Base-by-base conservation (phyloP, 176 grass and related monocot genomes). In the Tuctoria greenei region DNA sequence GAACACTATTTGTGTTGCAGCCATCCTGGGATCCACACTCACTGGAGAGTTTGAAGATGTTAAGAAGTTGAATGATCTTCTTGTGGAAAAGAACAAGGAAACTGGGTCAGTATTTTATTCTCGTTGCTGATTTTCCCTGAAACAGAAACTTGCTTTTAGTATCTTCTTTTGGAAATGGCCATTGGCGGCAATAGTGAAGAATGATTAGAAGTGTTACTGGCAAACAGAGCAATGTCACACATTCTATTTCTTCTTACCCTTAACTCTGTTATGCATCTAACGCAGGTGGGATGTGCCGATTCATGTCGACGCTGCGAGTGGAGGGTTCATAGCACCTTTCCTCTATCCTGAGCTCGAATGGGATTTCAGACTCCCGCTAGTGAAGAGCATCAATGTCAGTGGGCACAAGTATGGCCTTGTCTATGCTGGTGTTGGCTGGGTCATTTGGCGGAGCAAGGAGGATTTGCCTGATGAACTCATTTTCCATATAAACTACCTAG, bases 381-480 rank as follows among this genome's bases (percentile, higher is more conserved):
- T 95, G 43, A 95, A 87, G 83, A 95, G 92, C 73, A 91, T 95
- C 49, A 95, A 95, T 34, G 92, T 89, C 51, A 95, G 92, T 23
- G 92, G 92, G 20, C 92, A 89, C 74, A 95, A 91, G 64, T 95
- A 91, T 79, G 92, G 92, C 13, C 85, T 95, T 71, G 92, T 95
- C 4, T 95, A 95, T 26, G 63, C 92, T 31, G 92, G 92, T 39
- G 50, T 95, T 67, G 92, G 92, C 15, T 95, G 92, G 92, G 86
- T 91, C 50, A 76, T 95, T 12, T 95, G 92, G 92, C 69, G 92
- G 80, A 91, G 80, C 83, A 95, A 95, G 44, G 76, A 51, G 4
- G 88, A 95, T 84, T 69, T 95, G 68, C 88, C 92, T 36, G 92
- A 95, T 18, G 88, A 95, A 31, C 92, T 95, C 58, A 88, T 95